Evolutionary conservation across 1,284 basidiomycete species (phyloP).

Genomic region (Prillingera fragicola): DNA sequence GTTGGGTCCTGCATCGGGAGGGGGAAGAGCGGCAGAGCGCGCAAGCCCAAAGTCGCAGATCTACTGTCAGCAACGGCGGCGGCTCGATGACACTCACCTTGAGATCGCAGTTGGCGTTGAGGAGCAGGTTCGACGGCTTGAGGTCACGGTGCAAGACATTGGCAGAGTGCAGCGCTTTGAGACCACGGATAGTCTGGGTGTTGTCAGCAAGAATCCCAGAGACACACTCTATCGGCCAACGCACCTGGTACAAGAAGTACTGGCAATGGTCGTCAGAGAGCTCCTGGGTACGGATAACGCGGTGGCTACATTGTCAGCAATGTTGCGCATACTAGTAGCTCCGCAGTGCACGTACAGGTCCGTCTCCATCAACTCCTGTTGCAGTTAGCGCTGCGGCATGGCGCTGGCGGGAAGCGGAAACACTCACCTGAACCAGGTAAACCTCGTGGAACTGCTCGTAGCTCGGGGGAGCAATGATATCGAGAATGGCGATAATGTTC

Average conservation of each 20-base stretch:
- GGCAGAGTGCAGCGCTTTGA: conserved; percentile 88
- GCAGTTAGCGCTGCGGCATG: background rate
- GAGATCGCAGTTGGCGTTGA: conserved; percentile 92
- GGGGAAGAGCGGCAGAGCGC: conserved; percentile 65
- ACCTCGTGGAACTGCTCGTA: conserved; percentile 86
- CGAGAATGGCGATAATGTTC: conserved; percentile 89
- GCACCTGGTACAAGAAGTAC: conserved; percentile 88
- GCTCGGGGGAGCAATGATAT: conserved; percentile 83
- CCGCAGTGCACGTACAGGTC: conserved; percentile 51
- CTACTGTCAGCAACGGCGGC: conserved; percentile 36
- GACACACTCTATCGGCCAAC: too few species aligned
- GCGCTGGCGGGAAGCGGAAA: background rate
- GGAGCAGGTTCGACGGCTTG: conserved; percentile 83
- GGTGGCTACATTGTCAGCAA: conserved; percentile 47
- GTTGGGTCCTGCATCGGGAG: conserved; percentile 66
- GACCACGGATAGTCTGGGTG: conserved; percentile 68
- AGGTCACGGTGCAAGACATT: conserved; percentile 89
- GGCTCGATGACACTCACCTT: conserved; percentile 56
- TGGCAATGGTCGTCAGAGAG: conserved; percentile 88
- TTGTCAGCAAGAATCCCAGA: background rate
- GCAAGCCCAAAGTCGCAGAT: conserved; percentile 92
- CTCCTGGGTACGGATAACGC: conserved; percentile 68
- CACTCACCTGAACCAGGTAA: conserved; percentile 59
- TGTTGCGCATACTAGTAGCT: too few species aligned
- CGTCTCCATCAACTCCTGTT: conserved; percentile 69